Conservation (phyloP, 176 grass and related monocot species). For the Musa itinerans region DNA sequence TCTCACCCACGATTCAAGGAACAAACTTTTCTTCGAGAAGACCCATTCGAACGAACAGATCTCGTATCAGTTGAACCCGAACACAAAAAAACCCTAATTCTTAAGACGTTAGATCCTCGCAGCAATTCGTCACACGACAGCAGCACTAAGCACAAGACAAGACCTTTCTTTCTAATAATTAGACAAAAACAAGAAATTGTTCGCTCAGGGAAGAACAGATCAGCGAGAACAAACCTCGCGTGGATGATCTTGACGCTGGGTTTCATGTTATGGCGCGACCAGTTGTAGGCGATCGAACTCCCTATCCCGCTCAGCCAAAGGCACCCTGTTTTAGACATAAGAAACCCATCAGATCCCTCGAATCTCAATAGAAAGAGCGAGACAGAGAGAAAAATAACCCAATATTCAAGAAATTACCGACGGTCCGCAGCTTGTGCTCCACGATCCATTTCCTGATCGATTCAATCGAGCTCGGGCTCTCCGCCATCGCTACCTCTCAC, state of each 20-base stretch:
- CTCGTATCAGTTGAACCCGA: not conserved
- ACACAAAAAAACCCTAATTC: not conserved
- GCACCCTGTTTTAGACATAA: slow-evolving; percentile 36
- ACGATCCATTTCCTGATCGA: slow-evolving; percentile 13
- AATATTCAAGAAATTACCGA: slow-evolving; percentile 47
- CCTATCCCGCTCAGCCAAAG: slow-evolving; percentile 84
- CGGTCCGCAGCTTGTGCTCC: slow-evolving; percentile 90
- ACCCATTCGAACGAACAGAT: not conserved
- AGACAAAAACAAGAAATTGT: not conserved
- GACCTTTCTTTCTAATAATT: not conserved
- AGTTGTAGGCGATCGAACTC: slow-evolving; percentile 92
- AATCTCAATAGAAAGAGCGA: not conserved
- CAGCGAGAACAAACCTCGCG: slow-evolving; percentile 55
- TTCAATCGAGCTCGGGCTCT: not conserved
- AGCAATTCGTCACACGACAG: not conserved
- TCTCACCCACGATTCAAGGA: too few species aligned
- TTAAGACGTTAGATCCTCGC: not conserved
- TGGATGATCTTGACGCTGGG: slow-evolving; percentile 98
- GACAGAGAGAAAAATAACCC: not conserved
- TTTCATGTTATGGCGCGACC: slow-evolving; percentile 89
- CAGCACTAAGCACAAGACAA: not conserved
- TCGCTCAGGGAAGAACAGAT: not conserved
- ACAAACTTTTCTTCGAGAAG: not conserved
- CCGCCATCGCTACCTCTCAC: not conserved
- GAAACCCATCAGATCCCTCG: not conserved